A percentile compares a stretch with the other conserved stretches of the same genome.
phyloP scores from a whole-genome alignment of 179 eudicot species.

The Beta macrorhiza region DNA sequence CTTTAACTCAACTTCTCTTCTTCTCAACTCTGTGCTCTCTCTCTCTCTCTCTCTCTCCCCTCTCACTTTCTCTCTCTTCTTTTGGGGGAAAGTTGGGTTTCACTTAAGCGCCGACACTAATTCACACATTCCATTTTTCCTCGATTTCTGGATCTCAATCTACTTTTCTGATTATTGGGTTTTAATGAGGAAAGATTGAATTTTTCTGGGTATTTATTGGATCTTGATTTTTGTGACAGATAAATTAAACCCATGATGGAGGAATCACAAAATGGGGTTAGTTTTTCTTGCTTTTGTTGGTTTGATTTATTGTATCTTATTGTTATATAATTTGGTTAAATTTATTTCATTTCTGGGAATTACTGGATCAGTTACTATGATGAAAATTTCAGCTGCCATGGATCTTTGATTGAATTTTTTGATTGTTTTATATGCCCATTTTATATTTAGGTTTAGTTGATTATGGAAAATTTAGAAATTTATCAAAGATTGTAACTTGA shows the following conservation, averaged over 20 bases:
- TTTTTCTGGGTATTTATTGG: constrained; percentile 15
- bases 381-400: not conserved
- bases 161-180: not conserved
- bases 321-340: not conserved
- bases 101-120: constrained; percentile 23
- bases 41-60: not conserved
- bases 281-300: constrained; percentile 21
- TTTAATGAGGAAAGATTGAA: constrained; percentile 20
- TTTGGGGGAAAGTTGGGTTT: not conserved
- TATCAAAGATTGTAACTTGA: not conserved
- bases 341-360: not conserved
- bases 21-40: not conserved
- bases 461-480: not conserved
- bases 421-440: not conserved
- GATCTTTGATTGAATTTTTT: not conserved
- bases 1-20: constrained; percentile 3
- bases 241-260: constrained; percentile 19
- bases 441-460: not conserved
- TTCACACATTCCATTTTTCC: constrained; percentile 2
- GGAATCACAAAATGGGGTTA: constrained; percentile 43
- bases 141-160: constrained; percentile 1
- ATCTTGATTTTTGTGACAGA: constrained; percentile 20
- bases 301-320: not conserved
- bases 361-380: not conserved
- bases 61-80: too few species aligned